phyloP scores from a whole-genome alignment of 228 moss, liverwort and hornwort genomes.

The Sphagnum fallax region DNA sequence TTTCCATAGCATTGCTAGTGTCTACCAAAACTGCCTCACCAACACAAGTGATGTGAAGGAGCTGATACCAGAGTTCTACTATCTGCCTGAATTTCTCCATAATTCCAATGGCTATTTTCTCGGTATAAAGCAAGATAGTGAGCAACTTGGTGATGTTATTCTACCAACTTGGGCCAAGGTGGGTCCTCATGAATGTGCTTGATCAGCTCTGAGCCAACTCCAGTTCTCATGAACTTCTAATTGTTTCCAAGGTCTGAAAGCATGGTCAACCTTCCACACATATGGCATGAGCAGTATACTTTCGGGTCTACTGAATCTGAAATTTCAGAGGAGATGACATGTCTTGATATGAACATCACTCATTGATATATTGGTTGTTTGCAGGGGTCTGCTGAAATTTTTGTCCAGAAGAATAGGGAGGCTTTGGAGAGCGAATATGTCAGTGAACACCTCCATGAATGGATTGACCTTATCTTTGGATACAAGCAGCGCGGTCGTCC shows the following conservation, averaged over 20 bases:
- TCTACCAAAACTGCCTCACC: conserved; percentile 60
- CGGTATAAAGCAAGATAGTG: conserved; percentile 73
- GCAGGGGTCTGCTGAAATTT: conserved; percentile 58
- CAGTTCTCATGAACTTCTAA: no score
- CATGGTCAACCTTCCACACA: no score
- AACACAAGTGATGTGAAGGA: conserved; percentile 83
- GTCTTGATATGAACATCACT: no score
- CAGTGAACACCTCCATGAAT: conserved; percentile 72
- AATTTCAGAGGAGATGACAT: no score
- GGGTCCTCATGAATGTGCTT: background rate
- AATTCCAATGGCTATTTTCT: conserved; percentile 70
- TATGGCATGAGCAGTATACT: no score
- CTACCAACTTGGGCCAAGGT: conserved; percentile 85
- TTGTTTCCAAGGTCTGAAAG: no score
- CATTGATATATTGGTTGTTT: background rate
- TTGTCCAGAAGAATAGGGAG: conserved; percentile 67
- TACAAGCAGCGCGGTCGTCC: conserved; percentile 70
- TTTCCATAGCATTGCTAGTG: conserved; percentile 61
- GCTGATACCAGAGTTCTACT: conserved; percentile 71
- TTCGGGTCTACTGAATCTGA: no score
- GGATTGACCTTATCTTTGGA: conserved; percentile 77
- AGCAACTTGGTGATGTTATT: conserved; percentile 53
- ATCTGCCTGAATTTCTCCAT: conserved; percentile 64
- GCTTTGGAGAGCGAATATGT: conserved; percentile 74
- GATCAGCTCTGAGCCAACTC: no score